These are phyloP conservation scores for Podila epigama DNA, from an alignment of 192 early-diverging fungal genomes.

Conservation along the genomic window DNA sequence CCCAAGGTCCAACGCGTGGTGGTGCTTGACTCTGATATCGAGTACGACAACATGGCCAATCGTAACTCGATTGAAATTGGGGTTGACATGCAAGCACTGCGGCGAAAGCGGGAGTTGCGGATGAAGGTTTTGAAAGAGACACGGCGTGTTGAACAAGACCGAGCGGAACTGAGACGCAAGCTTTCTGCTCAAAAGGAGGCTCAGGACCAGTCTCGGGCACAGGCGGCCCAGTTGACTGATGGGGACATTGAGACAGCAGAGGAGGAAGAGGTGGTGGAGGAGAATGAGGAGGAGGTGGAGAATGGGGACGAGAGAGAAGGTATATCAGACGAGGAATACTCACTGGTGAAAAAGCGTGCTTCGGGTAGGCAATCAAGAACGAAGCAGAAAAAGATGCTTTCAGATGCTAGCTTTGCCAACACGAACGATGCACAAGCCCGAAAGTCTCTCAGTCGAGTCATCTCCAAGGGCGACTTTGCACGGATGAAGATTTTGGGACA, in stretches of 20 bases:
- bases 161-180: not conserved
- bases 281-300: constrained; percentile 13
- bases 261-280: constrained; percentile 2
- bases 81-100: constrained; percentile 34
- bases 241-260: not conserved
- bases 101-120: constrained; percentile 13
- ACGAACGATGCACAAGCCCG: constrained; percentile 57
- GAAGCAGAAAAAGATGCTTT: constrained; percentile 4
- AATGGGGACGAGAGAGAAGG: constrained; percentile 8
- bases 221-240: not conserved
- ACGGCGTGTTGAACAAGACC: constrained; percentile 13
- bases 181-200: too few species aligned
- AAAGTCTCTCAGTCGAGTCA: constrained; percentile 57
- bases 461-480: constrained; percentile 83
- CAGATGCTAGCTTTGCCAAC: constrained; percentile 52
- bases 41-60: constrained; percentile 8
- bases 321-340: not conserved
- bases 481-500: constrained; percentile 90
- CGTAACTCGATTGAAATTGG: constrained; percentile 37
- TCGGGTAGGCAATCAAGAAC: not conserved
- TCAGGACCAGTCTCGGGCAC: not conserved
- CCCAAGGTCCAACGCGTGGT: constrained; percentile 21
- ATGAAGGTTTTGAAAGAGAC: constrained; percentile 16
- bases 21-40: constrained; percentile 23
- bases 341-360: not conserved